Percentiles rank a stretch among this genome's conserved stretches.
phyloP scores from a whole-genome alignment of 495 filamentous ascomycete species.

The Talaromyces liani region DNA sequence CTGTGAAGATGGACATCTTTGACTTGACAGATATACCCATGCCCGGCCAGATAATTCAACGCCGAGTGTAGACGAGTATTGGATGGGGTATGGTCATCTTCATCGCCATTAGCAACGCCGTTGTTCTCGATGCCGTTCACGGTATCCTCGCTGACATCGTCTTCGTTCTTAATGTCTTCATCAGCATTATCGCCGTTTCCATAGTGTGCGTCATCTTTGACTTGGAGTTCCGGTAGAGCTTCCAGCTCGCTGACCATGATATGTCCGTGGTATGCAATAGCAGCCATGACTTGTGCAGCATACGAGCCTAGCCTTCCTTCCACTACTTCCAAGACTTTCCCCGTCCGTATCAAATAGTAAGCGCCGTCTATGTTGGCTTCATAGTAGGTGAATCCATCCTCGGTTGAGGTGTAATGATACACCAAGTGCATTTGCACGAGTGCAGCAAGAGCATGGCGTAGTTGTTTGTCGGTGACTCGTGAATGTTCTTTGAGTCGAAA shows the following conservation, averaged over 20 bases:
- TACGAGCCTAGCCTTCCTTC: slow-evolving; percentile 60
- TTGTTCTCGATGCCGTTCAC: slow-evolving; percentile 18
- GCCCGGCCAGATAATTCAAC: slow-evolving; percentile 36
- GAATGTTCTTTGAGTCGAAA: slow-evolving; percentile 59
- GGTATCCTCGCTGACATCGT: slow-evolving; percentile 19
- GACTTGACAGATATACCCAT: slow-evolving; percentile 43
- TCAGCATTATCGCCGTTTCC: slow-evolving; percentile 18
- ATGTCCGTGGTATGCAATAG: slow-evolving; percentile 71
- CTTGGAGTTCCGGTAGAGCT: slow-evolving; percentile 29
- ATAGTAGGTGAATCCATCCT: slow-evolving; percentile 63
- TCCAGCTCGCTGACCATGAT: slow-evolving; percentile 63
- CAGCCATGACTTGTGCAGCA: slow-evolving; percentile 64
- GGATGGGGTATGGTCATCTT: slow-evolving; percentile 3
- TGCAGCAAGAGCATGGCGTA: slow-evolving; percentile 71
- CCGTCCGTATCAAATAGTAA: slow-evolving; percentile 71
- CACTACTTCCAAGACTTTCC: slow-evolving; percentile 72
- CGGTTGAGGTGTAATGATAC: slow-evolving; percentile 59
- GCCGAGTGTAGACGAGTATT: slow-evolving; percentile 32
- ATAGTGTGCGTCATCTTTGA: slow-evolving; percentile 17
- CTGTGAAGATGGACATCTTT: slow-evolving; percentile 45
- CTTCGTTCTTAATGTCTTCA: slow-evolving; percentile 17
- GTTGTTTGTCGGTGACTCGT: slow-evolving; percentile 55
- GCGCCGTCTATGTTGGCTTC: slow-evolving; percentile 67
- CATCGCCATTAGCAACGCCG: neutral
- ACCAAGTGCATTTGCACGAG: slow-evolving; percentile 86